Evolutionary conservation across 2,329 filamentous ascomycete species (phyloP).

Genomic region (Fusarium stilboides): DNA sequence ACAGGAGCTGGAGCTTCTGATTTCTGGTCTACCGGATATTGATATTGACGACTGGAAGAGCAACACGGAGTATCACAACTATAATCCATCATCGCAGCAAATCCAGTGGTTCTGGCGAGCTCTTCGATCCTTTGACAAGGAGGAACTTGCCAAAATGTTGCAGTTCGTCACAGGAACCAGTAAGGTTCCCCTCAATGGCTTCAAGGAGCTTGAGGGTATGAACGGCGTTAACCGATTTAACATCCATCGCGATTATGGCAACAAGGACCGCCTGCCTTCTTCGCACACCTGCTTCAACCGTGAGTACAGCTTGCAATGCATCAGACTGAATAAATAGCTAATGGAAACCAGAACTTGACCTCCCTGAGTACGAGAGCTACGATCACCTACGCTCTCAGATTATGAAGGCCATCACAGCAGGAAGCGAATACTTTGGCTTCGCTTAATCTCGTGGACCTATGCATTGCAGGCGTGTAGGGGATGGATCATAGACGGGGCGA

Average conservation of each 20-base stretch:
- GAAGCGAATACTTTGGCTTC: constrained; percentile 97
- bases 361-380: constrained; percentile 98
- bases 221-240: constrained; percentile 98
- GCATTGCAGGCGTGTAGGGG: constrained; percentile 38
- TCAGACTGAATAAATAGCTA: constrained; percentile 60
- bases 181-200: constrained; percentile 98
- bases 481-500: constrained; percentile 33
- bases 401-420: constrained; percentile 96
- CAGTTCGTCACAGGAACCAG: constrained; percentile 99
- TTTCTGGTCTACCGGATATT: constrained; percentile 96
- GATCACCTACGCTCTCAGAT: constrained; percentile 89
- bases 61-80: constrained; percentile 99
- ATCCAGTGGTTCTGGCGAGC: constrained; percentile 99
- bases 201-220: constrained; percentile 99
- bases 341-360: constrained; percentile 84
- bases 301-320: constrained; percentile 69
- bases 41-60: constrained; percentile 99
- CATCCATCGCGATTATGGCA: constrained; percentile 97
- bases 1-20: constrained; percentile 95
- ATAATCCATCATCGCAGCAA: constrained; percentile 92
- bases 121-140: constrained; percentile 96
- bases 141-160: constrained; percentile 95
- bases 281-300: constrained; percentile 99
- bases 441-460: constrained; percentile 69
- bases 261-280: constrained; percentile 94